Evolutionary conservation across 2,329 filamentous ascomycete species (phyloP), one percentile per base, ranked within the genome.

Genomic region (Aspergillus phoenicis): DNA sequence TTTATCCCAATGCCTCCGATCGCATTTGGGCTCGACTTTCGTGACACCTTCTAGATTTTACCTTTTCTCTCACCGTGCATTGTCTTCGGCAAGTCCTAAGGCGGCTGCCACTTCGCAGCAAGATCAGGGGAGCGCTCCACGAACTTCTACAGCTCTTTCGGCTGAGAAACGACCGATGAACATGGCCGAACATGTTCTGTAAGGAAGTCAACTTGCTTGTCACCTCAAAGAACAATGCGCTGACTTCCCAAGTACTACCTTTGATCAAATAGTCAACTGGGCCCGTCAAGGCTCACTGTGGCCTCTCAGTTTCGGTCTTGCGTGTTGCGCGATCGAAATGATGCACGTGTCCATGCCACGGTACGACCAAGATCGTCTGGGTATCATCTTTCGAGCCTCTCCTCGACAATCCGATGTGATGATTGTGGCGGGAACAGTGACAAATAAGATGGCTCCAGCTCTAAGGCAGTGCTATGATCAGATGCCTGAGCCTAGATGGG

Each of bases 371-470:
- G 91, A 96, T 78, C 87, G 91, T 36, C 83, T 93, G 62, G 91
- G 91, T 63, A 95, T 95, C 75, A 94, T 95, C 75, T 95, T 94
- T 85, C 89, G 91, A 66, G 91, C 91, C 60, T 93, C 90, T n/a
- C 91, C 91, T 1, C 88, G 91, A 64, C 91, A 95, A 78, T 90
- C 91, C 63, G 91, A 96, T 77, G 89, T 96, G 66, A 94, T 96
- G 91, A 94, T 96, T 71, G 91, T 96, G 22, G 91, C 92, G 26
- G 92, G 92, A 62, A 96, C 92, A 28, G 85, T 96, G 62, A 95
- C 91, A 68, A 96, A 96, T 84, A 96, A 96, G 83, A 96, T 96
- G 92, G 91, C 91, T 0, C 91, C 92, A 1, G 92, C 93, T 20
- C 81, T 96, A 73, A 85, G 93, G 76, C 91, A 94, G 80, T 89